Base-by-base conservation (phyloP, 2,329 filamentous ascomycete species). In the Microsporum audouinii region DNA sequence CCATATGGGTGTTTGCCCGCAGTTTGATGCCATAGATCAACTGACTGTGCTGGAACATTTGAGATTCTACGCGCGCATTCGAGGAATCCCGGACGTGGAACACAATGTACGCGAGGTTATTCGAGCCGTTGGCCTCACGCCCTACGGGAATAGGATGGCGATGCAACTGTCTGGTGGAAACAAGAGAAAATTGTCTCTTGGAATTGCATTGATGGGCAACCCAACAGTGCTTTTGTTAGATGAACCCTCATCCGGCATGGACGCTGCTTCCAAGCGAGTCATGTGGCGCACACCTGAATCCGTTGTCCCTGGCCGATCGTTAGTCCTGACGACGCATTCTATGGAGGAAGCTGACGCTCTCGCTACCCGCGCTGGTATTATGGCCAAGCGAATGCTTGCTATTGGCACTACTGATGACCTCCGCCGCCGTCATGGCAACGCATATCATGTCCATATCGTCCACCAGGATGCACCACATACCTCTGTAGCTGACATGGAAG, bases 331-430 rank as follows among this genome's bases (percentile, higher is more conserved):
- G 0, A 96, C 92, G 0, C 92, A 97, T 72, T 89, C 84, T 57
- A 96, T 96, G 91, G 91, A 96, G 72, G 92, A 96, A 75, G 92
- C 91, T 0, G 90, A 95, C 69, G 91, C 91, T 0, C 79, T 97
- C 1, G 91, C 91, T 0, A 85, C 84, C 34, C 82, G 90, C 1
- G 90, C 88, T 0, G 92, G 90, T 10, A 96, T 97, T 66, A 84
- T 97, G 75, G 89, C 91, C 6, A 82, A 84, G 66, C 82, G 85
- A 36, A 95, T 96, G 90, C 79, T 96, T 27, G 91, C 91, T 0
- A 79, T 94, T 6, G 91, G 91, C 2, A 88, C 86, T 0, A 86
- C 85, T 0, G 84, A 90, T 38, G 77, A 85, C 61, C 78, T 96
- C 2, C 81, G 91, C 5, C 80, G 81, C 51, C 84, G 86, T 60